Evolutionary conservation across 139 green algal species (phyloP).

Genomic region (Desmodesmus armatus): DNA sequence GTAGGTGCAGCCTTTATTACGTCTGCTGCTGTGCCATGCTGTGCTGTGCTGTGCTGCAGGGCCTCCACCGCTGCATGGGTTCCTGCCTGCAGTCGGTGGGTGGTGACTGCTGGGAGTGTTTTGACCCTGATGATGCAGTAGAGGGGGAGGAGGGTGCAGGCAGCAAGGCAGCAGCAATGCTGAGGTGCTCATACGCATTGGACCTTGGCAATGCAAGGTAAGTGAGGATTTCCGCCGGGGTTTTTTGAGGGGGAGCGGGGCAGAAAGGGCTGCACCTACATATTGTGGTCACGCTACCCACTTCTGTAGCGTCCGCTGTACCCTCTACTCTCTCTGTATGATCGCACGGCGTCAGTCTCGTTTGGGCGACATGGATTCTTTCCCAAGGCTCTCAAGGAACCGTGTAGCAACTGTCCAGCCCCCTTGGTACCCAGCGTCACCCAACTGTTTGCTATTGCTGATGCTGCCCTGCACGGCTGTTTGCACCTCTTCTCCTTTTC

Average conservation of each 20-base stretch:
- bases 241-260: not conserved
- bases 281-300: too few species aligned
- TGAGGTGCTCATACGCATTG: conserved; percentile 71
- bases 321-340: too few species aligned
- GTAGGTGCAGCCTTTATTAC: not conserved
- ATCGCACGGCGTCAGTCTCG: too few species aligned
- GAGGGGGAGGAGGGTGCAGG: conserved; percentile 30
- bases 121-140: conserved; percentile 56
- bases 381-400: too few species aligned
- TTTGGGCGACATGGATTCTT: too few species aligned
- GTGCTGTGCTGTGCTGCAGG: conserved; percentile 51
- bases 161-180: conserved; percentile 21
- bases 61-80: conserved; percentile 67
- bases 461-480: not conserved
- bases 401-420: too few species aligned
- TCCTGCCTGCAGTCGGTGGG: conserved; percentile 51
- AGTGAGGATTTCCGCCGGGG: not conserved
- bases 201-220: conserved; percentile 88
- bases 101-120: conserved; percentile 77
- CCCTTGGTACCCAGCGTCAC: too few species aligned
- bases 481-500: not conserved
- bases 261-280: too few species aligned
- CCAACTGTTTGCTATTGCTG: conserved; percentile 16
- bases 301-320: too few species aligned
- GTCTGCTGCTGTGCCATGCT: not conserved